These are phyloP conservation scores for Stagonosporopsis tanaceti DNA, from an alignment of 2,329 filamentous ascomycete genomes.

Conservation along the genomic window DNA sequence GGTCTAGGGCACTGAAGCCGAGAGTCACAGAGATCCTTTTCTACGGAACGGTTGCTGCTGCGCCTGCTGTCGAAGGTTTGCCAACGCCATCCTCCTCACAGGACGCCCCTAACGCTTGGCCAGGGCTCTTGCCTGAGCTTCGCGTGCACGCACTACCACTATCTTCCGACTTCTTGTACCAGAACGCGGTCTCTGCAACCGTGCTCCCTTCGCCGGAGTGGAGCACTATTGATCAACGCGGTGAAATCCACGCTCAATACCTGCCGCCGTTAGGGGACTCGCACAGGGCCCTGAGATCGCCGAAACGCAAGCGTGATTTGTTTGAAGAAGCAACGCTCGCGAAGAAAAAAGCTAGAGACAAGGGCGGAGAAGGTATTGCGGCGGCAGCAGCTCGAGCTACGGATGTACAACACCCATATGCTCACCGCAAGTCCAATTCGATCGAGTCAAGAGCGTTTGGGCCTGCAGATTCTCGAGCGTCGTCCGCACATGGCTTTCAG, in stretches of 20 bases:
- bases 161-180: conserved; percentile 52
- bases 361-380: conserved; percentile 54
- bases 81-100: conserved; percentile 46
- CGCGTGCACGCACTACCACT: conserved; percentile 53
- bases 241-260: conserved; percentile 43
- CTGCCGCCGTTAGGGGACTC: conserved; percentile 38
- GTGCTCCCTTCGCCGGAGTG: conserved; percentile 18
- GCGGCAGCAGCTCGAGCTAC: conserved; percentile 51
- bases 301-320: conserved; percentile 55
- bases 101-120: conserved; percentile 7
- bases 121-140: conserved; percentile 30
- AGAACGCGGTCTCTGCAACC: conserved; percentile 10
- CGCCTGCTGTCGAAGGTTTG: conserved; percentile 22
- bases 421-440: conserved; percentile 45
- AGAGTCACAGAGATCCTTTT: conserved; percentile 56
- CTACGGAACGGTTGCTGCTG: conserved; percentile 49
- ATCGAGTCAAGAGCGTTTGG: conserved; percentile 35
- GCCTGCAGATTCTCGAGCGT: conserved; percentile 34
- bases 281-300: conserved; percentile 30
- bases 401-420: conserved; percentile 34
- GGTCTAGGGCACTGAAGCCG: conserved; percentile 11
- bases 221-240: not conserved
- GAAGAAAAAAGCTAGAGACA: conserved; percentile 52
- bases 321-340: conserved; percentile 59
- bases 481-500: conserved; percentile 32